phyloP scores from a whole-genome alignment of 805 yeast species.

The Candida koratica region DNA sequence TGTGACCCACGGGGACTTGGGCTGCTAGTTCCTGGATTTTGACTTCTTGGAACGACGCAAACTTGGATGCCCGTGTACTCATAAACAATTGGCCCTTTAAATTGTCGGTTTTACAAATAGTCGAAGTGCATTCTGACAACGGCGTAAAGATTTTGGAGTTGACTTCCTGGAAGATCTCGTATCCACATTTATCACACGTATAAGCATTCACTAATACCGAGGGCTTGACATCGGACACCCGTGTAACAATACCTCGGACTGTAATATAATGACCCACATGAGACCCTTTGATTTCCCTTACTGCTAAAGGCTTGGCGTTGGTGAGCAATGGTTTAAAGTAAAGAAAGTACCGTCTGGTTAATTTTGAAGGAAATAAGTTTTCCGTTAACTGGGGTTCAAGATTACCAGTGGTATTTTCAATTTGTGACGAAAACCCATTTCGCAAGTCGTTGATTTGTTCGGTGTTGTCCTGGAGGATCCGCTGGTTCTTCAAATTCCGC shows the following conservation, averaged over 20 bases:
- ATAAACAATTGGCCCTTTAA: conserved; percentile 85
- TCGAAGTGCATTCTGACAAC: conserved; percentile 79
- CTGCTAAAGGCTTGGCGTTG: conserved; percentile 64
- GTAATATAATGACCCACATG: conserved; percentile 85
- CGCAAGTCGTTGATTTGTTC: conserved; percentile 52
- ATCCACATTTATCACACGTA: conserved; percentile 96
- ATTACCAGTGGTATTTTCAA: conserved; percentile 10
- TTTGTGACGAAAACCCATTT: conserved; percentile 25
- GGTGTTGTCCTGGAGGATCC: conserved; percentile 62
- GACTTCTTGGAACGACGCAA: conserved; percentile 92
- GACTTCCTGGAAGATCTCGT: conserved; percentile 94
- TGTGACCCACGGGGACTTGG: conserved; percentile 98
- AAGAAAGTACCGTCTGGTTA: conserved; percentile 80
- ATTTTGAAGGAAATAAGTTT: conserved; percentile 74
- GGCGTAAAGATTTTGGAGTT: conserved; percentile 81
- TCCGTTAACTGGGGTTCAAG: conserved; percentile 21
- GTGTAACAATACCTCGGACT: conserved; percentile 88
- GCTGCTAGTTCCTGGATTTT: conserved; percentile 90
- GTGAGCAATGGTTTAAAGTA: conserved; percentile 78
- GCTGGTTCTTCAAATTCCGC: conserved; percentile 75
- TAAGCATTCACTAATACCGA: conserved; percentile 87
- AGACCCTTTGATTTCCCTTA: conserved; percentile 82
- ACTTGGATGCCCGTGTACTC: conserved; percentile 94
- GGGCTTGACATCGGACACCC: conserved; percentile 96
- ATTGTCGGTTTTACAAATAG: conserved; percentile 71